These are phyloP conservation scores for Pezicula radicicola DNA, from an alignment of 2,329 filamentous ascomycete species.

Conservation along the genomic window DNA sequence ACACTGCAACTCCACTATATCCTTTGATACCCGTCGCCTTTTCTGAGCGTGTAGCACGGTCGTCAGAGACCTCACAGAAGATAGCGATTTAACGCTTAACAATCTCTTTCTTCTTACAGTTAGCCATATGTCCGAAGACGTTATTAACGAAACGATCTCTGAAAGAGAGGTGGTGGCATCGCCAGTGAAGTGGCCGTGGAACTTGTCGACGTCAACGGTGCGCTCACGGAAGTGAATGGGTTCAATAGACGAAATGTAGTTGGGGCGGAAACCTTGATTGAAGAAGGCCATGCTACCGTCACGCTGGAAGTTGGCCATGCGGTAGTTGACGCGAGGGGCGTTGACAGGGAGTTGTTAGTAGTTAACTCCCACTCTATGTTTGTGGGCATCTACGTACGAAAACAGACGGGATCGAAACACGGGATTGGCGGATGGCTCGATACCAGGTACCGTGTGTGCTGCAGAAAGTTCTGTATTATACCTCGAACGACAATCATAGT, in stretches of 20 bases:
- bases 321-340: conserved; percentile 29
- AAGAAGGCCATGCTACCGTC: conserved; percentile 31
- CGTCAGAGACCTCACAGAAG: conserved; percentile 59
- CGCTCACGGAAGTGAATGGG: conserved; percentile 33
- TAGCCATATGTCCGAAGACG: conserved; percentile 58
- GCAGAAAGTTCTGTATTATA: too few species aligned
- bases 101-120: conserved; percentile 55
- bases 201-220: conserved; percentile 33
- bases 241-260: conserved; percentile 35
- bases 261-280: conserved; percentile 48
- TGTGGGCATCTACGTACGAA: conserved; percentile 64
- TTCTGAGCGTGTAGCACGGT: conserved; percentile 55
- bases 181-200: conserved; percentile 37
- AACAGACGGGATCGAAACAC: conserved; percentile 66
- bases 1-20: conserved; percentile 50
- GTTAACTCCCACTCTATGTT: conserved; percentile 53
- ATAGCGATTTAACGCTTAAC: conserved; percentile 64
- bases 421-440: conserved; percentile 66
- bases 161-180: conserved; percentile 40
- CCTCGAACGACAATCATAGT: too few species aligned
- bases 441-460: conserved; percentile 60
- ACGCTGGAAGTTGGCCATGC: conserved; percentile 31
- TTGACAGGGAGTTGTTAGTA: conserved; percentile 53
- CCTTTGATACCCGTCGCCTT: conserved; percentile 61
- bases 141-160: conserved; percentile 55